These are phyloP conservation scores for Straminergon stramineum DNA, from an alignment of 225 moss, liverwort and hornwort genomes.

Conservation along the genomic window DNA sequence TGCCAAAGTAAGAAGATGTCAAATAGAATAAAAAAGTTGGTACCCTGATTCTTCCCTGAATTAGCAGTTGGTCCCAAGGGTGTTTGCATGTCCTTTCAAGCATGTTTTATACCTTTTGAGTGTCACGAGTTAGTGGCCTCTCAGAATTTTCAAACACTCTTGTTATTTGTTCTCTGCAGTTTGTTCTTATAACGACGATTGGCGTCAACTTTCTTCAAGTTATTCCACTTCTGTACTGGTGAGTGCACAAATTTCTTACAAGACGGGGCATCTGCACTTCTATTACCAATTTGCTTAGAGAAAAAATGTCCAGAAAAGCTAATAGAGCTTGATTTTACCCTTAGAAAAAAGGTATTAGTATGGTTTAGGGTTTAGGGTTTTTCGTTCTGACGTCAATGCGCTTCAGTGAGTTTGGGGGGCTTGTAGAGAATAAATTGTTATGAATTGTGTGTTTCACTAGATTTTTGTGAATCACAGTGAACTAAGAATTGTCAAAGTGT, in stretches of 20 bases:
- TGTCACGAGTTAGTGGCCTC: neutral
- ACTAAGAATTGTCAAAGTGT: neutral
- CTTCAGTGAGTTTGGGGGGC: neutral
- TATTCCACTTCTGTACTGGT: conserved; percentile 84
- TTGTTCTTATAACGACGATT: conserved; percentile 72
- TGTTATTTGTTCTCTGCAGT: conserved; percentile 27
- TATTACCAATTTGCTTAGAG: neutral
- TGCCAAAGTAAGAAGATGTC: no score
- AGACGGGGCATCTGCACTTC: neutral
- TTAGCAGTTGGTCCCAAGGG: neutral
- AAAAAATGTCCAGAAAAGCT: neutral
- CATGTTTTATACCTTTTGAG: neutral
- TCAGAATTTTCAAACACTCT: neutral
- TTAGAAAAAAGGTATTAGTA: neutral
- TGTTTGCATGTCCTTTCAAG: neutral
- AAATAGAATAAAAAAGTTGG: neutral
- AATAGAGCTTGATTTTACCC: neutral
- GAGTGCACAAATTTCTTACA: neutral
- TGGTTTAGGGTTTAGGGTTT: neutral
- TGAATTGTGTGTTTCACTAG: neutral
- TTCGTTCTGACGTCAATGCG: neutral
- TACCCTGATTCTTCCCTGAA: neutral
- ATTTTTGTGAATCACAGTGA: neutral
- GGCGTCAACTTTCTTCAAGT: conserved; percentile 77
- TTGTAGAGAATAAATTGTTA: neutral